Base-by-base conservation (phyloP, 495 filamentous ascomycete genomes). In the Collariella sp. region DNA sequence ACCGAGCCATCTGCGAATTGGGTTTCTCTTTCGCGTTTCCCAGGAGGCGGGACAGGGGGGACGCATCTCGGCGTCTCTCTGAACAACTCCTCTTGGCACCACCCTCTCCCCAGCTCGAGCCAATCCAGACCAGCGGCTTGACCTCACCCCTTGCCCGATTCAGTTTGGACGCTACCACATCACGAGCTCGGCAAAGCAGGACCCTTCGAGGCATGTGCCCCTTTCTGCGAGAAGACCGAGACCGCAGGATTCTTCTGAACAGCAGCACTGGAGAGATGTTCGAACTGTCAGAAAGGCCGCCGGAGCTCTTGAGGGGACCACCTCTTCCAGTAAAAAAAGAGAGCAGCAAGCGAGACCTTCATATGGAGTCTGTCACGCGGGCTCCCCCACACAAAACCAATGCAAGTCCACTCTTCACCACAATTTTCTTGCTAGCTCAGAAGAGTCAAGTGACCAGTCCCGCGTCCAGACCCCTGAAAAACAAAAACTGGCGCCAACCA, bases 381-480 rank as follows among this genome's bases (percentile, higher is more conserved):
- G 26, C 5, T 5, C 26, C 26, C 9, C 26, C 26, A 31, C 26
- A 4, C 4, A 4, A 31, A 31, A 31, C 26, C 26, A 31, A 31
- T 31, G 26, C 26, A 31, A 31, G 26, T 31, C 7, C 10, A 13
- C 24, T 19, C 9, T 5, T 22, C 22, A 2, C 44, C 45, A 22
- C 18, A 47, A 12, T 48, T 36, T 7, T 36, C 9, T 20, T 18
- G 16, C 11, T 22, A 26, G 19, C 5, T 39, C 38, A 13, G 36
- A 20, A 12, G 33, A 23, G 35, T 50, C 48, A 50, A 50, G n/a
- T 50, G 48, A 50, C 48, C 48, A 36, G 9, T 36, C 33, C 16
- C 19, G 50, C 42, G 39, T 54, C 35, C 15, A 33, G 35, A 41
- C 44, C 52, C 52, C 44, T 47, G 52, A 12, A 20, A 22, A 19